A percentile compares a stretch with the other conserved stretches of the same genome.
These are phyloP conservation scores for Aegilops longissima DNA, from an alignment of 176 grass and related monocot species.

Conservation along the genomic window DNA sequence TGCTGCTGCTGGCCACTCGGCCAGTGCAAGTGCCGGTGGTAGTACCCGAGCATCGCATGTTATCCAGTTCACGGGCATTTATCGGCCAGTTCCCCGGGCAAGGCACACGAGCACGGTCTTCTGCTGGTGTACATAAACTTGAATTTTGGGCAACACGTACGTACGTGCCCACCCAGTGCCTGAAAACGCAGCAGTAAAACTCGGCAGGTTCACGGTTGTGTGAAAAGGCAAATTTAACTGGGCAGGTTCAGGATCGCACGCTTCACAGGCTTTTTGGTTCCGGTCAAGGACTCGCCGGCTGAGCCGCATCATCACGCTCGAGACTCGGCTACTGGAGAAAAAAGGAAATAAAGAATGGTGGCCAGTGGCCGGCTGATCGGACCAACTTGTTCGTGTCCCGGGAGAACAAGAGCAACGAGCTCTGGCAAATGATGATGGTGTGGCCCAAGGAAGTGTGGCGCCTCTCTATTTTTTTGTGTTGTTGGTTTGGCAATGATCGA, in stretches of 20 bases:
- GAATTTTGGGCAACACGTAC: neutral
- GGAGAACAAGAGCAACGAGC: neutral
- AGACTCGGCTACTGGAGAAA: neutral
- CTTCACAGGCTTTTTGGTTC: neutral
- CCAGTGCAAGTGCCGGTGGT: neutral
- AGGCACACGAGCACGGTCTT: neutral
- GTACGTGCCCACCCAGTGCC: neutral
- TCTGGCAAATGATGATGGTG: neutral
- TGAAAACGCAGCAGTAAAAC: neutral
- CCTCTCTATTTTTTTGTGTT: too few species aligned
- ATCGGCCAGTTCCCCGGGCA: conserved; percentile 6
- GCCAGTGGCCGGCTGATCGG: neutral
- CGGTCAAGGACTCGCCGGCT: neutral
- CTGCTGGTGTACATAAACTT: neutral
- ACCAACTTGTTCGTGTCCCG: neutral
- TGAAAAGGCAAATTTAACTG: neutral
- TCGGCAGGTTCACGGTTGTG: neutral
- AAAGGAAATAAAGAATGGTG: neutral
- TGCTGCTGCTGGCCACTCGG: neutral
- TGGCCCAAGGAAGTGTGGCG: neutral
- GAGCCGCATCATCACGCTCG: neutral
- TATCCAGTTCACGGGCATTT: conserved; percentile 29
- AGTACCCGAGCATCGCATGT: neutral
- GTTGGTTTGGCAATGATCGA: neutral
- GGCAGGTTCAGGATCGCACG: neutral